Evolutionary conservation across 1,139 yeast genomes (phyloP).

Genomic region (Debaryomyces udenii): DNA sequence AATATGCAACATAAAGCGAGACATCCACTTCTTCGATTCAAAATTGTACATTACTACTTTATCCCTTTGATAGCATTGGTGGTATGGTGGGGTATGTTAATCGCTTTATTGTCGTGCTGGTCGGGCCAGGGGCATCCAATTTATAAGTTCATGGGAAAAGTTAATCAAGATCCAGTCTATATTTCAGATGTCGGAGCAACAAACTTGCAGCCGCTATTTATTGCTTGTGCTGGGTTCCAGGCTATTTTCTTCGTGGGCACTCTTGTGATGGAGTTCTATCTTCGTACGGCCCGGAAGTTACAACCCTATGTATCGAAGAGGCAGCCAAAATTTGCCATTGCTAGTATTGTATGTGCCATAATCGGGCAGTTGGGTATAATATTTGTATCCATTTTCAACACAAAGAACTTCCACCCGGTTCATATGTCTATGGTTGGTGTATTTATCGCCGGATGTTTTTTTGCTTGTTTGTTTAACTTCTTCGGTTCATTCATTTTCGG

Average conservation of each 20-base stretch:
- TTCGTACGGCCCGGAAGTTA: conserved; percentile 56
- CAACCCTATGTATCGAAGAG: conserved; percentile 54
- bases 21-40: conserved; percentile 24
- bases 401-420: conserved; percentile 57
- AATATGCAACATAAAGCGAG: conserved; percentile 11
- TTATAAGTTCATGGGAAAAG: conserved; percentile 55
- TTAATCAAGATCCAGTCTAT: conserved; percentile 60
- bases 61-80: conserved; percentile 33
- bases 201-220: conserved; percentile 78
- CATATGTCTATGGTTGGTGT: conserved; percentile 74
- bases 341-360: conserved; percentile 54
- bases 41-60: conserved; percentile 37
- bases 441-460: conserved; percentile 71
- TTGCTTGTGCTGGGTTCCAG: conserved; percentile 77
- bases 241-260: conserved; percentile 78
- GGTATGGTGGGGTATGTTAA: conserved; percentile 48
- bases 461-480: conserved; percentile 64
- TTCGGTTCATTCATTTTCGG: conserved; percentile 66
- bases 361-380: conserved; percentile 80
- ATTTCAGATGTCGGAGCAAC: conserved; percentile 88
- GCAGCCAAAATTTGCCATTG: conserved; percentile 53
- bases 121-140: conserved; percentile 77
- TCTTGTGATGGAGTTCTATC: conserved; percentile 55
- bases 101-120: conserved; percentile 55
- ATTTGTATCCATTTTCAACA: conserved; percentile 75